Base-by-base conservation (phyloP, 768 basidiomycete genomes). In the Mycena maculata region DNA sequence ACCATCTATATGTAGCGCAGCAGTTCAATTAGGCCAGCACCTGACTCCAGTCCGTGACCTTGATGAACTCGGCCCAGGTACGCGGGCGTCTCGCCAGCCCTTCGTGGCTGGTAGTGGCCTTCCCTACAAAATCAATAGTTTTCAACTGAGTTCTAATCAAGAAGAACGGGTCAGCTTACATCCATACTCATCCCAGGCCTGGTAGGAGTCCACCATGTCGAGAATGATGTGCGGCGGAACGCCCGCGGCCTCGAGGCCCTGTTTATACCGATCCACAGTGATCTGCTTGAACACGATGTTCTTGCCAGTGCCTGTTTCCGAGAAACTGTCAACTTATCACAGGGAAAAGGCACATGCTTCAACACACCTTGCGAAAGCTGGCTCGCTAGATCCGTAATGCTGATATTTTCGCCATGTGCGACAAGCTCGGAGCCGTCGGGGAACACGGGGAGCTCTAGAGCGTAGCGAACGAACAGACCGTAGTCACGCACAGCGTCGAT, bases 401-500 rank as follows among this genome's bases (percentile, higher is more conserved):
- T 27, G 20, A 66, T 39, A 15, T 53, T 30, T 9, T 66, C 65
- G 3, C 65, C 28, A 8, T 13, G 36, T 2, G 65, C 36, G 22
- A 31, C 4, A 3, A 48, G 1, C 28, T 56, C 56, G 1, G 33
- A 20, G 2, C 57, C 57, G 20, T 22, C 49, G 2, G 49, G 39
- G 33, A 66, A 66, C 12, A 55, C 57, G 0, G 54, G 27, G 31
- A 22, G 27, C 42, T 66, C 65, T 22, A 66, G 12, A 1, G 38
- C 65, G 2, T 20, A 8, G 36, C 58, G 65, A 22, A 60, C 65
- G 22, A 60, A 66, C 0, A 66, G 33, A 12, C 65, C 65, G n/a
- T 59, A 66, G 18, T 66, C 65, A 22, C 33, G 36, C 45, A 20
- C 63, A 1, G 27, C 20, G 30, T 66, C 65, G 58, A 66, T 38